These are phyloP conservation scores for Xylariaceae sp. DNA, from an alignment of 2,329 filamentous ascomycete genomes.

Conservation along the genomic window DNA sequence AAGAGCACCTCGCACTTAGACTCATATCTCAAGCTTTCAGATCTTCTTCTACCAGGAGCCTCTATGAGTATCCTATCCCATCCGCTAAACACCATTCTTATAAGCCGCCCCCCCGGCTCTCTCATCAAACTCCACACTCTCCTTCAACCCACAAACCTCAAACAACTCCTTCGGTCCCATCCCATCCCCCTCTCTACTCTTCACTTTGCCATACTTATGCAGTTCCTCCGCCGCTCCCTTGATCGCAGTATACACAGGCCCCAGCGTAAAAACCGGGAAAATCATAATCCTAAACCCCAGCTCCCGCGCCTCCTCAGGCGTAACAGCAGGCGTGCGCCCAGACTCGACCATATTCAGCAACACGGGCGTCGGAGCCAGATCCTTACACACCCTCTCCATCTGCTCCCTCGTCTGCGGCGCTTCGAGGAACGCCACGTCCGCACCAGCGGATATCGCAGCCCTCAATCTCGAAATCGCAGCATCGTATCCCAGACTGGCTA, in stretches of 20 bases:
- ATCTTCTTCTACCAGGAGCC: no score
- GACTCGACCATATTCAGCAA: background rate
- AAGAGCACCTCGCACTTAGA: no score
- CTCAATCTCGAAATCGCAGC: slow-evolving; percentile 44
- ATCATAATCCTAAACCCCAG: background rate
- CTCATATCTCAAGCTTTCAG: no score
- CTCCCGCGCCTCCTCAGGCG: background rate
- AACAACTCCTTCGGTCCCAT: background rate
- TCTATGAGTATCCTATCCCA: no score
- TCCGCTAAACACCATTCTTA: background rate
- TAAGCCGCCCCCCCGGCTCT: background rate
- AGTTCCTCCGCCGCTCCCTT: background rate
- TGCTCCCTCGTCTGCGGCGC: slow-evolving; percentile 42
- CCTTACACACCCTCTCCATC: background rate
- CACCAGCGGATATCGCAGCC: slow-evolving; percentile 44
- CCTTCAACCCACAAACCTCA: background rate
- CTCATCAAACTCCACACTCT: background rate
- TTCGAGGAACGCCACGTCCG: slow-evolving; percentile 52
- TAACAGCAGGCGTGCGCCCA: background rate
- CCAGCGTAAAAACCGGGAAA: background rate
- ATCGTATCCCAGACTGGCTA: slow-evolving; percentile 48
- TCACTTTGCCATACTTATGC: background rate
- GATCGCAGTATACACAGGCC: background rate
- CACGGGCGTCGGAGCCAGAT: background rate
- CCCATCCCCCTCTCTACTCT: background rate